Conservation (phyloP, 1,139 yeast species). For the Kodamaea anthophila region DNA sequence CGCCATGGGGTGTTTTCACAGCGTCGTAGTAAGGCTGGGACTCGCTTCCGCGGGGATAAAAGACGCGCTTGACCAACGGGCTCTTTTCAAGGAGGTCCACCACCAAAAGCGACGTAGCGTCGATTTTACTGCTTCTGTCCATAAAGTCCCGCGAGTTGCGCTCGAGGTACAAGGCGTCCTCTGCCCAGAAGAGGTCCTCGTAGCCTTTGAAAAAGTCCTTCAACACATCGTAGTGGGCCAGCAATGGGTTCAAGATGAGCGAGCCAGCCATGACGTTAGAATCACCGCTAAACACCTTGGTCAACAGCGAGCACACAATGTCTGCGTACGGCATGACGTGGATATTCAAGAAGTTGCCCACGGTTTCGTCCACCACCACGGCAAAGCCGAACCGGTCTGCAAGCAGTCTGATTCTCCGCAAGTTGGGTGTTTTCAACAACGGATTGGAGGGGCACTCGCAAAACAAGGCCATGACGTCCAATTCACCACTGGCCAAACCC, state of each 20-base stretch:
- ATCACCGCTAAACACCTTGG: constrained; percentile 91
- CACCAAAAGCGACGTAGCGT: constrained; percentile 55
- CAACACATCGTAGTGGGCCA: constrained; percentile 47
- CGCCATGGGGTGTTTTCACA: constrained; percentile 65
- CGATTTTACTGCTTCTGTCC: constrained; percentile 59
- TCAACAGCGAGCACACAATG: constrained; percentile 77
- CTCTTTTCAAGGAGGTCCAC: constrained; percentile 43
- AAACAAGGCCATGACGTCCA: constrained; percentile 61
- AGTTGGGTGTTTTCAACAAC: constrained; percentile 73
- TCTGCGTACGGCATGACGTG: constrained; percentile 81
- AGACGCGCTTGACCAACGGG: constrained; percentile 55
- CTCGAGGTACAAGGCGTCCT: constrained; percentile 88
- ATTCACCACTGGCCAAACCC: constrained; percentile 55
- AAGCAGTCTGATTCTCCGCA: constrained; percentile 54
- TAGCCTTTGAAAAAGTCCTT: constrained; percentile 52
- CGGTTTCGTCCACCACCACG: constrained; percentile 87
- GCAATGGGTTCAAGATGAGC: constrained; percentile 65
- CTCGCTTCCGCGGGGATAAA: constrained; percentile 59
- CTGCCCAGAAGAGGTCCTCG: constrained; percentile 82
- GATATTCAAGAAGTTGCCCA: constrained; percentile 82
- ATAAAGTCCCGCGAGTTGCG: constrained; percentile 89
- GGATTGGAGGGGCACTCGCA: constrained; percentile 97
- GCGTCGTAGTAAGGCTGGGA: constrained; percentile 64
- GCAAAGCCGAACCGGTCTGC: constrained; percentile 68
- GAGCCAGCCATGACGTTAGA: constrained; percentile 96